Evolutionary conservation across 2,329 filamentous ascomycete species (phyloP), one percentile per base, ranked within the genome.

Genomic region (Fusarium poae): DNA sequence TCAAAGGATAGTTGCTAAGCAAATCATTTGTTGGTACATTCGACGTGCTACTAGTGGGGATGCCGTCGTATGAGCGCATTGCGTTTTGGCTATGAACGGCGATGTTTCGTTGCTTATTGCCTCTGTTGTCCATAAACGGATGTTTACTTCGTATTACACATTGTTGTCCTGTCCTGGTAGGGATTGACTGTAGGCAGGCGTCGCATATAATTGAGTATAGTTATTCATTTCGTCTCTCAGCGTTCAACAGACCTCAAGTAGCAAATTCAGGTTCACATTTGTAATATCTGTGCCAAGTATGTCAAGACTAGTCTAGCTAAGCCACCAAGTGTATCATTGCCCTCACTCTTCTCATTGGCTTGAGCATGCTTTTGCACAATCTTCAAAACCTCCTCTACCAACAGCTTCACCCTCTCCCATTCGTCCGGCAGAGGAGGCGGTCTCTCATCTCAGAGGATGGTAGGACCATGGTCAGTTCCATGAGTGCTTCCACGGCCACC

Each of bases 391-490:
- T 51, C 34, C 34, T 51, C 48, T 10, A 51, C 34, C 34, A 51
- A 29, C 3, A 51, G 15, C 34, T 51, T 51, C 3, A 40, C n/a
- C 18, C 48, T 20, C n/a, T 29, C 48, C 48, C 48, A 51, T 8
- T 51, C 34, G 1, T 51, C 23, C 6, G 48, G 48, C n/a, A 51
- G 48, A 51, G 48, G 48, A 50, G 32, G 32, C 10, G 23, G 2
- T 25, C 25, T 51, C 32, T 51, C 34, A 51, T 51, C 48, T 27
- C 23, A 51, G 34, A 51, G 48, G 48, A 51, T 51, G 8, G 48
- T 51, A 9, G 48, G 48, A 5, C 48, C 48, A 3, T 51, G 48
- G 15, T 51, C 48, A 2, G 34, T 51, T 9, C 48, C 48, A 18
- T 51, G 48, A 13, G 23, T 29, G 23, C 25, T 25, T 6, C 48